Conservation (phyloP, 768 basidiomycete species). For the Royoungia palumana region DNA sequence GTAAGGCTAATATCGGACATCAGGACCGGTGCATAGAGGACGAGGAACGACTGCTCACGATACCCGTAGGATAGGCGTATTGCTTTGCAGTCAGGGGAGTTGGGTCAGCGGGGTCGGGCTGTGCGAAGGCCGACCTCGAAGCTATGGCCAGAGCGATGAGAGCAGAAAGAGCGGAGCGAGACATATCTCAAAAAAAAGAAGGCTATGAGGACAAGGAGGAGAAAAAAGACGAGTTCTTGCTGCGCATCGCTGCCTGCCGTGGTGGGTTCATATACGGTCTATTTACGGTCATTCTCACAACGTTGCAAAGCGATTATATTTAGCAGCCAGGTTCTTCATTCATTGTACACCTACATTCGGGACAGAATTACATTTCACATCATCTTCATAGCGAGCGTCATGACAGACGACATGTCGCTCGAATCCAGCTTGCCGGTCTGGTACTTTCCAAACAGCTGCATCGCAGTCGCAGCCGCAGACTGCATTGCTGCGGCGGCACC, state of each 20-base stretch:
- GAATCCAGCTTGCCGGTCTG: constrained; percentile 27
- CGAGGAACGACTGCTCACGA: constrained; percentile 30
- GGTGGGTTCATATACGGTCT: constrained; percentile 1
- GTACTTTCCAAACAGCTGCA: constrained; percentile 26
- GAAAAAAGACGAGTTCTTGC: not conserved
- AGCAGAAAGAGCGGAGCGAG: constrained; percentile 46
- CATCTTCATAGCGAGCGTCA: constrained; percentile 25
- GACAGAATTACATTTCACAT: constrained; percentile 9
- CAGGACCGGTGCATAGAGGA: not conserved
- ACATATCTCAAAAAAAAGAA: constrained; percentile 37
- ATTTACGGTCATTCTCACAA: constrained; percentile 16
- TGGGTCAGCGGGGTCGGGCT: constrained; percentile 41
- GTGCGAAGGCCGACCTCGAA: constrained; percentile 29
- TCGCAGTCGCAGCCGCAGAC: constrained; percentile 29
- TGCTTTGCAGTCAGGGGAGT: constrained; percentile 45
- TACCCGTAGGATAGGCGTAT: constrained; percentile 41
- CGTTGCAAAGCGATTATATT: too few species aligned
- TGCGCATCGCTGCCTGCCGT: not conserved
- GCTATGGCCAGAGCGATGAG: constrained; percentile 31
- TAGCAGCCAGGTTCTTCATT: too few species aligned
- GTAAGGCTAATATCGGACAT: constrained; percentile 40
- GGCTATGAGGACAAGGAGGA: not conserved
- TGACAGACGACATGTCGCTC: constrained; percentile 27
- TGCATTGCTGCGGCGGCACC: constrained; percentile 29
- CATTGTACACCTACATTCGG: too few species aligned